These are phyloP conservation scores for Apiospora malaysiana DNA, from an alignment of 2,329 filamentous ascomycete genomes.

Conservation along the genomic window DNA sequence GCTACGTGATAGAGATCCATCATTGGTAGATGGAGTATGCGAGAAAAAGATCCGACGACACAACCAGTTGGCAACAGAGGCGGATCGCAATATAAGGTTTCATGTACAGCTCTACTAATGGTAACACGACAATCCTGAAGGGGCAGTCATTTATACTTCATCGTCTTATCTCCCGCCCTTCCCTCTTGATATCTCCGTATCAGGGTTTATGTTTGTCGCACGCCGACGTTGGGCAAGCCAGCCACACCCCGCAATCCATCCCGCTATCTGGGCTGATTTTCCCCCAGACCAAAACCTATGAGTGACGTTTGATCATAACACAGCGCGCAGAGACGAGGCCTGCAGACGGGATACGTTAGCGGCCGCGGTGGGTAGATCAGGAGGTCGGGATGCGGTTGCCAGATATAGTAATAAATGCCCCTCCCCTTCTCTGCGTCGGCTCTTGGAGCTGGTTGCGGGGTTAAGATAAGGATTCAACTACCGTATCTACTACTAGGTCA, in stretches of 20 bases:
- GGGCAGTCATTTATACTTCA: constrained; percentile 6
- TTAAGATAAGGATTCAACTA: neutral
- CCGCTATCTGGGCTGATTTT: constrained; percentile 14
- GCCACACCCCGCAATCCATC: constrained; percentile 14
- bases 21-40: neutral
- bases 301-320: neutral
- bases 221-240: neutral
- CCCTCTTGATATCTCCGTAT: constrained; percentile 10
- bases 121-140: neutral
- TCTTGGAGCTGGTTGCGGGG: neutral
- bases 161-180: neutral
- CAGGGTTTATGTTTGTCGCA: neutral
- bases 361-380: neutral
- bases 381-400: constrained; percentile 9
- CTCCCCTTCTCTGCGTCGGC: neutral
- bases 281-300: neutral
- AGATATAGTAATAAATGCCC: constrained; percentile 15
- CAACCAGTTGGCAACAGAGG: neutral
- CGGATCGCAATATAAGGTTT: neutral
- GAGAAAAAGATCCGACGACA: neutral
- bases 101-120: neutral
- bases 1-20: constrained; percentile 2
- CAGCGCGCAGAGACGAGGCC: neutral
- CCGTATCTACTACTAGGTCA: neutral
- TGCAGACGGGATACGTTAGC: constrained; percentile 3